Evolutionary conservation across 108 stramenopile genomes (phyloP), one percentile per base, ranked within the genome.

Genomic region (Discostella pseudostelligera): DNA sequence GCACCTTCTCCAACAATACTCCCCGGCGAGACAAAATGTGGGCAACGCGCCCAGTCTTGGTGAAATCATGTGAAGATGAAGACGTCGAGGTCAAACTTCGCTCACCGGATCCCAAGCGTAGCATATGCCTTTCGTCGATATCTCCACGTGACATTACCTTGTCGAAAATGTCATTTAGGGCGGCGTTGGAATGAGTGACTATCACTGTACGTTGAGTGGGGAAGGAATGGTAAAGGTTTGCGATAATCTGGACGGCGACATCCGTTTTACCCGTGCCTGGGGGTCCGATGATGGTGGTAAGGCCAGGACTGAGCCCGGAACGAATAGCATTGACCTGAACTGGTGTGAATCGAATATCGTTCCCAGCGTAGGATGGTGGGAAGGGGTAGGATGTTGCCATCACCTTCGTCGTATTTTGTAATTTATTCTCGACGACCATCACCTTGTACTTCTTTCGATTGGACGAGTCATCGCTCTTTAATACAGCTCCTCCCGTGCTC

Each of bases 151-250:
- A 88, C 90, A 96, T 92, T 32, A 99, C 87, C 65, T 99, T 99
- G 65, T 92, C 87, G 62, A 99, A 99, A 22, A 99, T 83, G 70
- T 99, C 99, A 70, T 99, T 99, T 40, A 99, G 75, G 0, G 99
- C 99, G 50, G 97, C 96, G 80, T 99, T 99, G 19, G 93, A 94
- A 79, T 99, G 99, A 14, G 99, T 97, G 50, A 99, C 91, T 39
- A 99, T 83, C 20, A 99, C 85, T 21, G 95, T 96, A 54, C 95
- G 58, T 69, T 99, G 95, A 25, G 77, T 84, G 37, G 99, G 97
- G 66, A 83, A 96, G 25, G 89, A 86, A 65, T 92, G 96, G 74
- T 95, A 97, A 8, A 99, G 72, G 76, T 92, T 97, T 12, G 90
- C 81, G 62, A 99, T 95, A 55, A 97, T 96, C 72, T 97, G 96